Evolutionary conservation across 129 eudicot genomes (phyloP).

Genomic region (Lactuca sativa): DNA sequence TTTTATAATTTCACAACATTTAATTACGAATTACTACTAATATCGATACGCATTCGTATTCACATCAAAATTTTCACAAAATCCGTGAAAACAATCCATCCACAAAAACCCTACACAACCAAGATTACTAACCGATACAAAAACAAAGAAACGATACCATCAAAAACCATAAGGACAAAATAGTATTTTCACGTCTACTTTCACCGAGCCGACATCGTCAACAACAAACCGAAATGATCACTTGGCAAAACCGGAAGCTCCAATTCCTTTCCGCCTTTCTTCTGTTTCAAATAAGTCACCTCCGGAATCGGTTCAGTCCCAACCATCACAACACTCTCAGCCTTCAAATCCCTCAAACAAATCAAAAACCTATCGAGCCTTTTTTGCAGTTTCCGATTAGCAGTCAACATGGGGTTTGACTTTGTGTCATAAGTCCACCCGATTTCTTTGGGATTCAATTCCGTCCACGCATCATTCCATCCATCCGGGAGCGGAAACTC

Average conservation of each 20-base stretch:
- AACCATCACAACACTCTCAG: slow-evolving; percentile 55
- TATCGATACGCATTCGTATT: not conserved
- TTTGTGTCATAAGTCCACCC: slow-evolving; percentile 93
- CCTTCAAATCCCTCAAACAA: slow-evolving; percentile 55
- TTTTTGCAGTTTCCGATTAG: slow-evolving; percentile 69
- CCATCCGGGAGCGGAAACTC: slow-evolving; percentile 65
- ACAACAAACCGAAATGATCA: slow-evolving; percentile 87
- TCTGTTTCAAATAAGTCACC: slow-evolving; percentile 57
- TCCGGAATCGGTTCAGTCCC: slow-evolving; percentile 75
- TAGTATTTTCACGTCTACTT: not conserved
- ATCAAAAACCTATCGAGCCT: slow-evolving; percentile 66
- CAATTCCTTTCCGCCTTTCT: slow-evolving; percentile 57
- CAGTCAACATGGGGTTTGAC: slow-evolving; percentile 77
- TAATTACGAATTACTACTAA: not conserved
- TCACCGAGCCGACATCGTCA: slow-evolving; percentile 43
- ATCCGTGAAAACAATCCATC: not conserved
- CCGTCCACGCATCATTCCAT: slow-evolving; percentile 85
- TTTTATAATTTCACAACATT: not conserved
- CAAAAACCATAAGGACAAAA: not conserved
- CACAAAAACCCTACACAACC: too few species aligned
- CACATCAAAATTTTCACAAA: slow-evolving; percentile 2
- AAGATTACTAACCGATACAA: too few species aligned
- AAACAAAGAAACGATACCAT: not conserved
- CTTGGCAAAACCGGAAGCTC: slow-evolving; percentile 88
- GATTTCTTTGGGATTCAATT: slow-evolving; percentile 52